Conservation (phyloP, 331 rosid genomes). For the Arachis monticola region DNA sequence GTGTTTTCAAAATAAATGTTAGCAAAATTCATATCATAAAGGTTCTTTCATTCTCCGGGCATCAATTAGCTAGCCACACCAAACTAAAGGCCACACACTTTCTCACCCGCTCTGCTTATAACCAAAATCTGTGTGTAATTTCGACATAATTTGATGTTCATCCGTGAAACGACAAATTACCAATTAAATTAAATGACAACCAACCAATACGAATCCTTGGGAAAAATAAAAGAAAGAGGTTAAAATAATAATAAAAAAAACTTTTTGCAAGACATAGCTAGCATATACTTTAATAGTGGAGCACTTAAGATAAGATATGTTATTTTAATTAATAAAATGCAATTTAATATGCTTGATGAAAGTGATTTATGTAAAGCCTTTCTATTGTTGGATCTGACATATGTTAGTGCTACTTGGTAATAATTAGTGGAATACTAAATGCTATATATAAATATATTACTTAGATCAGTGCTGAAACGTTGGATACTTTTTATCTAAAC, state of each 20-base stretch:
- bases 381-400: slow-evolving; percentile 15
- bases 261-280: slow-evolving; percentile 17
- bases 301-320: slow-evolving; percentile 28
- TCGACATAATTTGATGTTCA: not conserved
- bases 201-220: not conserved
- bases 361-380: slow-evolving; percentile 18
- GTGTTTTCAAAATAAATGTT: too few relatives aligned
- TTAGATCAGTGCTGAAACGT: not conserved
- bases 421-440: not conserved
- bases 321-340: not conserved
- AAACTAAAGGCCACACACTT: too few relatives aligned
- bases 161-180: slow-evolving; percentile 28
- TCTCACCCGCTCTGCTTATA: too few relatives aligned
- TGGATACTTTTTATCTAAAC: slow-evolving; percentile 2
- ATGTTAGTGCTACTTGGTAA: not conserved
- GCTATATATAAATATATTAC: not conserved
- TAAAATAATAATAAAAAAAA: not conserved
- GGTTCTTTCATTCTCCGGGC: too few relatives aligned
- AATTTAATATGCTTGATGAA: slow-evolving; percentile 11
- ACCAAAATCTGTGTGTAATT: slow-evolving; percentile 29
- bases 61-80: too few relatives aligned
- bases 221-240: not conserved
- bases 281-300: slow-evolving; percentile 32
- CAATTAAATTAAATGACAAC: not conserved
- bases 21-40: too few relatives aligned